phyloP scores from a whole-genome alignment of 1,139 yeast genomes.

The Candida dubliniensis region DNA sequence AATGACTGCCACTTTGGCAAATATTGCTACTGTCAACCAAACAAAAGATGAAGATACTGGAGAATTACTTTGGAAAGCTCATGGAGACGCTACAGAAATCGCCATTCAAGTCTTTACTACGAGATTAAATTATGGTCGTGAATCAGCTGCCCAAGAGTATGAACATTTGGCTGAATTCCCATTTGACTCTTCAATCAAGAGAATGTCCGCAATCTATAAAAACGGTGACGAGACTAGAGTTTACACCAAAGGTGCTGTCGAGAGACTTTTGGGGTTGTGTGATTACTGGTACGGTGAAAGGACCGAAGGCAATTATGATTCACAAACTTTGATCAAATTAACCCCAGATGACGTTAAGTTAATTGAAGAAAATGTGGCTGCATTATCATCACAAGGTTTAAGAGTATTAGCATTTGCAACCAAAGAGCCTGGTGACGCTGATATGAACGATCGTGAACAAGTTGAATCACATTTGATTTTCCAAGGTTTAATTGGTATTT shows the following conservation, averaged over 20 bases:
- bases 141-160: conserved; percentile 30
- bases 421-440: conserved; percentile 27
- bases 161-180: conserved; percentile 66
- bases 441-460: conserved; percentile 41
- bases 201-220: conserved; percentile 67
- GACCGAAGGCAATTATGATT: conserved; percentile 12
- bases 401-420: conserved; percentile 74
- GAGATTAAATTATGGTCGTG: conserved; percentile 53
- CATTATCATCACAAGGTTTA: conserved; percentile 67
- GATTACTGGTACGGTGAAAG: conserved; percentile 48
- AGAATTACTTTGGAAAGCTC: conserved; percentile 59
- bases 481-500: conserved; percentile 74
- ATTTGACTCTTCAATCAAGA: conserved; percentile 74
- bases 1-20: conserved; percentile 65
- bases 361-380: conserved; percentile 60
- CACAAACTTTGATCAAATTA: conserved; percentile 35
- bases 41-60: conserved; percentile 36
- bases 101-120: conserved; percentile 75
- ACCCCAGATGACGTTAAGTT: conserved; percentile 38
- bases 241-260: conserved; percentile 80
- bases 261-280: conserved; percentile 63
- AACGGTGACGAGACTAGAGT: conserved; percentile 36
- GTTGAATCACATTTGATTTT: conserved; percentile 60
- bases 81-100: conserved; percentile 84
- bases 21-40: conserved; percentile 56